Evolutionary conservation across 2,329 filamentous ascomycete species (phyloP).

Genomic region (Ilyonectria sp.): DNA sequence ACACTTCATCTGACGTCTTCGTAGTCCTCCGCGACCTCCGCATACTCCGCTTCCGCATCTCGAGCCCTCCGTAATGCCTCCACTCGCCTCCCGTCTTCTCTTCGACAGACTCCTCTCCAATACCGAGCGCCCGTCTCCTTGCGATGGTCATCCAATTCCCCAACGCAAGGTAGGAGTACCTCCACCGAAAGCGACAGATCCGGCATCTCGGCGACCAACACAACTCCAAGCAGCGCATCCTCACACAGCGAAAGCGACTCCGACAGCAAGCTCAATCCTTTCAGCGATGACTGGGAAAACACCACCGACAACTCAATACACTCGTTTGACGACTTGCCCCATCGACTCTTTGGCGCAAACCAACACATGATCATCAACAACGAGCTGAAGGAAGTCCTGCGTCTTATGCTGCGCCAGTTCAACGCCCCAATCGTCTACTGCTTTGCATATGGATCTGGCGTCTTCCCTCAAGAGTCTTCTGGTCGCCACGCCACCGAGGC

Average conservation of each 20-base stretch:
- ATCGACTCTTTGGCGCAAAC: slow-evolving; percentile 86
- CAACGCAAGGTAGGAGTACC: slow-evolving; percentile 16
- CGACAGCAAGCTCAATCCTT: slow-evolving; percentile 54
- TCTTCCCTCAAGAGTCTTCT: slow-evolving; percentile 83
- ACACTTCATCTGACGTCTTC: slow-evolving; percentile 32
- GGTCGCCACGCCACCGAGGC: slow-evolving; percentile 69
- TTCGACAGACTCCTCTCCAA: slow-evolving; percentile 27
- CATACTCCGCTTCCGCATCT: slow-evolving; percentile 33
- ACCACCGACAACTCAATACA: slow-evolving; percentile 59
- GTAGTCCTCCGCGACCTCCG: slow-evolving; percentile 40
- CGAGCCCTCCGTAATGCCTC: slow-evolving; percentile 40
- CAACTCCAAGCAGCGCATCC: slow-evolving; percentile 35
- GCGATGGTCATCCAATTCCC: slow-evolving; percentile 44
- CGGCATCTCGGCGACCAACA: slow-evolving; percentile 20
- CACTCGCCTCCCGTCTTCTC: slow-evolving; percentile 26
- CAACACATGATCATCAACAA: slow-evolving; percentile 97
- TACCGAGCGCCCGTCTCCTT: slow-evolving; percentile 9
- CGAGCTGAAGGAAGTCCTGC: slow-evolving; percentile 92
- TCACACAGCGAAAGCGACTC: slow-evolving; percentile 42
- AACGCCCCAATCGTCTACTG: slow-evolving; percentile 94
- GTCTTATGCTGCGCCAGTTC: slow-evolving; percentile 92
- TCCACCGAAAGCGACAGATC: slow-evolving; percentile 32
- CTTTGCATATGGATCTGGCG: slow-evolving; percentile 97
- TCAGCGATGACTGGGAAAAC: slow-evolving; percentile 61
- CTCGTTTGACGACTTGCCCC: slow-evolving; percentile 62